These are phyloP conservation scores for Hansenula sp. DNA, from an alignment of 1,139 yeast genomes.

Conservation along the genomic window DNA sequence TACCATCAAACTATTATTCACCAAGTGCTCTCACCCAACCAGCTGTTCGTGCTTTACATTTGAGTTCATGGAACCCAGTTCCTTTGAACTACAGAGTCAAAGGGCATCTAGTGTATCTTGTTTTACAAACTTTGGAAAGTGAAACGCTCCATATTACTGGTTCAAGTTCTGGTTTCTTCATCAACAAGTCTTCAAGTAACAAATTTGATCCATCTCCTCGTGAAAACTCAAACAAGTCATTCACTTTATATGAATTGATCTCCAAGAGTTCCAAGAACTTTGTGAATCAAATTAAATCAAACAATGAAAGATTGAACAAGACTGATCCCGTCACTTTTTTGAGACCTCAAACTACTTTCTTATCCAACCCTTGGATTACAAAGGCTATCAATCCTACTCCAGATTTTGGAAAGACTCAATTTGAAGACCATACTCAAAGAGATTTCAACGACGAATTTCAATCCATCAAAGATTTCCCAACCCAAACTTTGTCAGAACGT, in stretches of 20 bases:
- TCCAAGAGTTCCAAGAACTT: conserved; percentile 32
- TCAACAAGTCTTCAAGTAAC: conserved; percentile 62
- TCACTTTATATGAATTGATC: conserved; percentile 28
- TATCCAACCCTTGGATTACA: conserved; percentile 72
- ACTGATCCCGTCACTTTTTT: conserved; percentile 53
- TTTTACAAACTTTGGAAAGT: conserved; percentile 73
- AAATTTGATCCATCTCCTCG: conserved; percentile 66
- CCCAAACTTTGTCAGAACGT: conserved; percentile 55
- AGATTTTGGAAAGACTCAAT: conserved; percentile 62
- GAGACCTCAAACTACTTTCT: conserved; percentile 55
- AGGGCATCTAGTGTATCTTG: conserved; percentile 81
- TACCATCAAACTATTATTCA: conserved; percentile 22
- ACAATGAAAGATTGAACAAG: conserved; percentile 37
- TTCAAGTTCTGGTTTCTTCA: conserved; percentile 71
- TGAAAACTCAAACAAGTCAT: conserved; percentile 27
- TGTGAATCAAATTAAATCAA: conserved; percentile 29
- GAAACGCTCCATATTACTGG: conserved; percentile 77
- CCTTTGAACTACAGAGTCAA: conserved; percentile 53
- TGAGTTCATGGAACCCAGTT: conserved; percentile 89
- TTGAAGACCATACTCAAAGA: conserved; percentile 50
- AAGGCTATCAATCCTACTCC: conserved; percentile 33
- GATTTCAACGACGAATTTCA: conserved; percentile 95
- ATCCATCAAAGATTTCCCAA: conserved; percentile 68
- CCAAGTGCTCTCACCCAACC: conserved; percentile 28
- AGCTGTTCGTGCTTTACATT: conserved; percentile 44